Percentiles rank a stretch among this genome's conserved stretches.
Conservation (phyloP, 768 basidiomycete genomes). For the Boletales sp. region DNA sequence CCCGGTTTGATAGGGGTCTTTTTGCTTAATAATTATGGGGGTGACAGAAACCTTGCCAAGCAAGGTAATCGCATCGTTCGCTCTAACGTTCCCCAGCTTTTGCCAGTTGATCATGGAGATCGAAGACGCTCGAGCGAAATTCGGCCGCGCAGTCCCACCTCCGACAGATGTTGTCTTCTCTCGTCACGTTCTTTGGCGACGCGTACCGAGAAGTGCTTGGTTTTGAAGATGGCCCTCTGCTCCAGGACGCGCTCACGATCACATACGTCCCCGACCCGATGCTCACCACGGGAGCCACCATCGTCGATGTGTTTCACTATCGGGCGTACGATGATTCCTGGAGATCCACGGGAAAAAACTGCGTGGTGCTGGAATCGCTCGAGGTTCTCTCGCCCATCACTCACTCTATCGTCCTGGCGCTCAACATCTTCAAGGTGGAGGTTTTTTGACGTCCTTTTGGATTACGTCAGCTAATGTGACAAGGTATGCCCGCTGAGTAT, state of each 20-base stretch:
- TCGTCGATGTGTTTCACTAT: slow-evolving; percentile 76
- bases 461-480: no score
- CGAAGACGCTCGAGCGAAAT: no score
- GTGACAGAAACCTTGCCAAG: not conserved
- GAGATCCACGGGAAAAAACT: slow-evolving; percentile 75
- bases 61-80: no score
- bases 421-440: slow-evolving; percentile 41
- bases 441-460: no score
- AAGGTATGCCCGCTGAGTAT: no score
- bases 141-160: slow-evolving; percentile 50
- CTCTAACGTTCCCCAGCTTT: no score
- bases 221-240: slow-evolving; percentile 80
- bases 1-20: no score
- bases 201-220: slow-evolving; percentile 71
- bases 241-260: slow-evolving; percentile 84
- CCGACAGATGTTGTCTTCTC: slow-evolving; percentile 68
- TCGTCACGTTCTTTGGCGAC: slow-evolving; percentile 71
- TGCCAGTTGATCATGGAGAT: no score
- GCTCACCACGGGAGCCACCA: slow-evolving; percentile 70
- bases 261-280: slow-evolving; percentile 71
- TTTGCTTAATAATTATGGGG: not conserved
- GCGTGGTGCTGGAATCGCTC: slow-evolving; percentile 61
- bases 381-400: slow-evolving; percentile 44
- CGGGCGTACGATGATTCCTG: slow-evolving; percentile 57
- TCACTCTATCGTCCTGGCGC: slow-evolving; percentile 23